phyloP scores from a whole-genome alignment of 148 eudicot species.

The Chenopodium formosanum region DNA sequence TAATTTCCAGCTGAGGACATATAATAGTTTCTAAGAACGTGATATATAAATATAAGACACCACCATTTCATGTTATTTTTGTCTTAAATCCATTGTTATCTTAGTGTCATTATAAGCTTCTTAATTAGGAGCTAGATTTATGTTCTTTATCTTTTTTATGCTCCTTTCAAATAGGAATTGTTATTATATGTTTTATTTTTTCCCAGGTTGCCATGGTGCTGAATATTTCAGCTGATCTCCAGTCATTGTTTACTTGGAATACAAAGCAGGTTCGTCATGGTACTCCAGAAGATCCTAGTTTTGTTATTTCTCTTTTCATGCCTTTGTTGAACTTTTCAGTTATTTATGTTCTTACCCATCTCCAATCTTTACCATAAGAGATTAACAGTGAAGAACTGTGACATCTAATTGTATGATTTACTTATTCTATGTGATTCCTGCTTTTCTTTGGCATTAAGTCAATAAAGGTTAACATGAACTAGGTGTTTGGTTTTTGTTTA shows the following conservation, averaged over 20 bases:
- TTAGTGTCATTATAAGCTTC: too few species aligned
- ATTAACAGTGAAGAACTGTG: background rate
- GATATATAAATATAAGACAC: background rate
- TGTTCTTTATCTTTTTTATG: too few species aligned
- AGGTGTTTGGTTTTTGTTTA: background rate
- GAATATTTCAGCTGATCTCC: conserved; percentile 73
- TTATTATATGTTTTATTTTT: background rate
- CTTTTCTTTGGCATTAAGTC: background rate
- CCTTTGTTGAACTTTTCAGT: background rate
- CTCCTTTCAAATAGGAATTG: too few species aligned
- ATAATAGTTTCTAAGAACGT: too few species aligned
- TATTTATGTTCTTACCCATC: background rate
- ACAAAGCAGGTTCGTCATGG: conserved; percentile 74
- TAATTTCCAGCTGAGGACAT: background rate
- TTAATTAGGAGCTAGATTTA: too few species aligned
- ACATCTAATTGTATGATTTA: background rate
- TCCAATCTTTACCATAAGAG: background rate
- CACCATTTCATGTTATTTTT: background rate
- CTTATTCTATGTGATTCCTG: background rate
- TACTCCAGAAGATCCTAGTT: background rate
- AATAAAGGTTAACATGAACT: too few species aligned
- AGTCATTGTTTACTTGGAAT: conserved; percentile 86
- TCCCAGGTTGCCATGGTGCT: conserved; percentile 62
- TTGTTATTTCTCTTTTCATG: background rate
- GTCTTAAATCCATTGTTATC: background rate